Evolutionary conservation across 2,329 filamentous ascomycete species (phyloP).

Genomic region (Hymenoscyphus fructigenus): DNA sequence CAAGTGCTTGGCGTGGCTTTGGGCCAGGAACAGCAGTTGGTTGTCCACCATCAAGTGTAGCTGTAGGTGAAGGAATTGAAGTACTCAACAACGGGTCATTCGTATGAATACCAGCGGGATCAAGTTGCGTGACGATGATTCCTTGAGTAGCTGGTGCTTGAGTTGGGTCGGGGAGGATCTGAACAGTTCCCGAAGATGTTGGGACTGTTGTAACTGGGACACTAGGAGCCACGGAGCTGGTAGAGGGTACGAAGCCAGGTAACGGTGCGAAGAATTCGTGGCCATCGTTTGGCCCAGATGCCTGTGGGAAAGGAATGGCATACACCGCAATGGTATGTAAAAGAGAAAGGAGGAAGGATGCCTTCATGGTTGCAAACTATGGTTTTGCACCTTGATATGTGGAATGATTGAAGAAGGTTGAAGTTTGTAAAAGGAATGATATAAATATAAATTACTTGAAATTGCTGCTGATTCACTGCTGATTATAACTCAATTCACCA

Average conservation of each 20-base stretch:
- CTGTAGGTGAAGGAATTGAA: slow-evolving; percentile 22
- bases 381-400: background rate
- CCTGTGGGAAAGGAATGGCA: slow-evolving; percentile 13
- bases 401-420: background rate
- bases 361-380: slow-evolving; percentile 11
- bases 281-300: background rate
- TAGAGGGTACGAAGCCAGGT: background rate
- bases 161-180: slow-evolving; percentile 37
- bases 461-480: background rate
- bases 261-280: slow-evolving; percentile 3
- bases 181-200: slow-evolving; percentile 35
- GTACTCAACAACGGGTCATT: slow-evolving; percentile 27
- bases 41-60: slow-evolving; percentile 13
- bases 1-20: slow-evolving; percentile 11
- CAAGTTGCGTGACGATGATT: slow-evolving; percentile 36
- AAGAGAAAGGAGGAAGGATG: slow-evolving; percentile 4
- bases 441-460: background rate
- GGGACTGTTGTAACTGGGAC: slow-evolving; percentile 38
- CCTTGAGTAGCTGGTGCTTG: slow-evolving; percentile 37
- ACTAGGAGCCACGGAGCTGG: slow-evolving; percentile 19
- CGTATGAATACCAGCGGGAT: slow-evolving; percentile 29
- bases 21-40: slow-evolving; percentile 5
- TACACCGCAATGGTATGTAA: slow-evolving; percentile 15
- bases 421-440: background rate
- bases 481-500: background rate